Conservation (phyloP, 805 yeast species). For the Candida tibetensis region DNA sequence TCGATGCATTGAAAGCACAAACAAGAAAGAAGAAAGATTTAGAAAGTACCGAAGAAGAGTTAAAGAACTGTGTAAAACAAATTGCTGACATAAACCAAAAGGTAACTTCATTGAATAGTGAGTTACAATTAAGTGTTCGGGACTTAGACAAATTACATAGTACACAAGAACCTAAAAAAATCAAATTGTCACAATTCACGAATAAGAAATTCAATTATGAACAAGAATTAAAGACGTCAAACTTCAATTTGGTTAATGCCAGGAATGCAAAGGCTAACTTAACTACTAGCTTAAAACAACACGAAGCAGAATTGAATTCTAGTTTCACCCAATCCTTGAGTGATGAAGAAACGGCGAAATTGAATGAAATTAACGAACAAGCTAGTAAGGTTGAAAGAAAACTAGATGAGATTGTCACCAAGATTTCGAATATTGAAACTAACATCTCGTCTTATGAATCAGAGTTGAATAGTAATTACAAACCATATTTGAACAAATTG, state of each 20-base stretch:
- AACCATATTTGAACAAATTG: conserved; percentile 42
- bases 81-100: conserved; percentile 48
- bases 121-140: conserved; percentile 31
- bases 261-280: conserved; percentile 31
- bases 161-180: conserved; percentile 42
- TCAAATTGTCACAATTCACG: conserved; percentile 39
- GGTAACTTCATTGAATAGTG: conserved; percentile 50
- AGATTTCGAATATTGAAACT: conserved; percentile 46
- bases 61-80: conserved; percentile 35
- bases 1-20: conserved; percentile 64
- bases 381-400: conserved; percentile 39
- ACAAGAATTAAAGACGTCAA: conserved; percentile 40
- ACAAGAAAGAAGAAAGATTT: conserved; percentile 51
- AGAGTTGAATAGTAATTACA: conserved; percentile 56
- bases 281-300: conserved; percentile 41
- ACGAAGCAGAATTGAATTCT: conserved; percentile 47
- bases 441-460: conserved; percentile 47
- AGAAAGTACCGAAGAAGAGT: conserved; percentile 34
- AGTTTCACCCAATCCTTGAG: conserved; percentile 55
- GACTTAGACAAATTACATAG: conserved; percentile 44
- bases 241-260: conserved; percentile 34
- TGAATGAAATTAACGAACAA: conserved; percentile 32
- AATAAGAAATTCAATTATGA: conserved; percentile 42
- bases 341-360: conserved; percentile 43
- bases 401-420: conserved; percentile 39